Evolutionary conservation across 148 eudicot species (phyloP), one percentile per base, ranked within the genome.

Genomic region (Camellia japonica): DNA sequence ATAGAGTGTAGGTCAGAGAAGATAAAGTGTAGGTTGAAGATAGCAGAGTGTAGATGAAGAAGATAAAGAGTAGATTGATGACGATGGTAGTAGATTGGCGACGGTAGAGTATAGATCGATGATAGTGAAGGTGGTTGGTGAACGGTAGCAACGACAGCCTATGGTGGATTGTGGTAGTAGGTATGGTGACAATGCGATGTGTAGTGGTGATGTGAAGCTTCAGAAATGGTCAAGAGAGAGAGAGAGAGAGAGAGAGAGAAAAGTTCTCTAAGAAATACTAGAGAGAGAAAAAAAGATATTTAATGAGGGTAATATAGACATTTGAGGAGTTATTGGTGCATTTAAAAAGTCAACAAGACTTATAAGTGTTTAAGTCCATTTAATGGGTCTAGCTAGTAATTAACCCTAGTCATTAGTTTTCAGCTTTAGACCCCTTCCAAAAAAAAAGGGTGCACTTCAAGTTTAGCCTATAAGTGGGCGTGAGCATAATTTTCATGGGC

Each of bases 1-100:
- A 43, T n/a, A 66, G 38, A 43, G 43, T 66, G 64, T 44, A 65
- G 42, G 38, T 30, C 30, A 30, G 30, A 30, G 30, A 30, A 30
- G 30, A 30, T 30, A 49, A 58, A 71, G 74, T 67, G 80, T 55
- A 67, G 81, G 60, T 61, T 70, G 70, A 65, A 56, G 66, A 15
- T 41, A 9, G 16, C 16, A 8, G 16, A 9, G 16, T 9, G 16
- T 9, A 15, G 16, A 58, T 8, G 16, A 1, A 58, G 10, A 8
- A 15, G 61, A 58, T 9, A 58, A 58, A 58, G 1, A 58, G 61
- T 8, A 15, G 61, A 15, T 9, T 8, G 16, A 9, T 58, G 16
- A 15, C 10, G 30, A 30, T 30, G 30, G 1, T 30, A 1, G 1
- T 30, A 30, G 30, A 30, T 30, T 30, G 30, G 30, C 30, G 30